A percentile compares a stretch with the other conserved stretches of the same genome.
Evolutionary conservation across 257 asterid species (phyloP).

Genomic region (Verbascum thapsus): DNA sequence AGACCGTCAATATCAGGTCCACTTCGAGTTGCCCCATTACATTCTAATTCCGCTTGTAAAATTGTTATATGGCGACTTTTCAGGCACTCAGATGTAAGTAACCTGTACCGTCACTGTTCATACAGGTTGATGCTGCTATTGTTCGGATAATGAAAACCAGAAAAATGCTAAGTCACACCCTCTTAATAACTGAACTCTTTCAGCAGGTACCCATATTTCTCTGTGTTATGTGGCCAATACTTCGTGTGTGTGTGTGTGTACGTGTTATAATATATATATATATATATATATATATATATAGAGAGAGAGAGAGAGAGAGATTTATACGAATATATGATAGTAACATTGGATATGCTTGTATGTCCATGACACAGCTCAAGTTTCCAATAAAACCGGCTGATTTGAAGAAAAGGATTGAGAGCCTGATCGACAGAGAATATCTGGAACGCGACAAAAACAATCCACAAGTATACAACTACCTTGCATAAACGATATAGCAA

Average conservation of each 20-base stretch:
- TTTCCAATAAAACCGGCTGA: slow-evolving; percentile 84
- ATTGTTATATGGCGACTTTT: background rate
- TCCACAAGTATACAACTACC: slow-evolving; percentile 76
- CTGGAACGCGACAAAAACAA: slow-evolving; percentile 72
- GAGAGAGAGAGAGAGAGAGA: slow-evolving; percentile 10
- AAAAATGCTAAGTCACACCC: slow-evolving; percentile 79
- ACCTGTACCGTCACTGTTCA: background rate
- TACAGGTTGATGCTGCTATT: slow-evolving; percentile 85
- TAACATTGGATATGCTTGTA: slow-evolving; percentile 6
- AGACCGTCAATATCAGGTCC: slow-evolving; percentile 84
- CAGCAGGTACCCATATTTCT: slow-evolving; percentile 55
- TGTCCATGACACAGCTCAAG: slow-evolving; percentile 52
- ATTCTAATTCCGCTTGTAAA: background rate
- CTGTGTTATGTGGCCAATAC: background rate
- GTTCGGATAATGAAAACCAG: slow-evolving; percentile 92
- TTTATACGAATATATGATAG: background rate
- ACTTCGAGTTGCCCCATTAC: background rate
- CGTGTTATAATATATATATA: too few relatives aligned
- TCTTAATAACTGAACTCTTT: slow-evolving; percentile 74
- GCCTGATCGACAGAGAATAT: slow-evolving; percentile 77
- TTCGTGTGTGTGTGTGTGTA: background rate
- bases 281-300: too few relatives aligned
- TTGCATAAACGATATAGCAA: slow-evolving; percentile 40
- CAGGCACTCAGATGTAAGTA: background rate
- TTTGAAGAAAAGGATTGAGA: slow-evolving; percentile 81